Base-by-base conservation (phyloP, 1,284 basidiomycete genomes). In the Phellinidium pouzarii region DNA sequence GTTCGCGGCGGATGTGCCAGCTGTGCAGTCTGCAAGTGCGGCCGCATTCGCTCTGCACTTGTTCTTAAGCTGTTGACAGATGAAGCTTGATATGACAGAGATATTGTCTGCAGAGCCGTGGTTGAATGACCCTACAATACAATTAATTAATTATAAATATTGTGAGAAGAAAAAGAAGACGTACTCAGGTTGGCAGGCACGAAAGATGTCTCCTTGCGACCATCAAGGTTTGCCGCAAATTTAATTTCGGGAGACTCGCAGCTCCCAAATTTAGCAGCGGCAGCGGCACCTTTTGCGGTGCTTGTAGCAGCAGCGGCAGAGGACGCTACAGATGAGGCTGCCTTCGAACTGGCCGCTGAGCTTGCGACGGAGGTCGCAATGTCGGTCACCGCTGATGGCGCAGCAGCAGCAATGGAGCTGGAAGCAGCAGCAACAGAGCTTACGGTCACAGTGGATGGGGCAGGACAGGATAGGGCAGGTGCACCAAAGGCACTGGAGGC, bases 61-160 rank as follows among this genome's bases (percentile, higher is more conserved):
- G 49, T 43, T 44, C 23, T 20, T 20, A 11, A 50, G 40, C 27
- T 19, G 20, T 22, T 50, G 36, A 41, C 49, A 50, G 14, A 50
- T 50, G 38, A 50, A 70, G 59, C 75, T 67, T 17, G 74, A 70
- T 64, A 81, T 79, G 66, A 80, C 77, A 56, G 67, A 68, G 55
- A 78, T 75, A 61, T 73, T 73, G 55, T 80, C 71, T 2, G 78
- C 78, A 11, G 75, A 77, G 22, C 71, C 74, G 58, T 79, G 77
- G 62, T 71, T 68, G 65, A 64, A 79, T 3, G 73, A 76, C 9
- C 57, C 70, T 74, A 58, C 17, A n/a, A 22, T 14, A 19, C 20
- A 23, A 12, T n/a, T 5, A 50, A 44, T 29, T 6, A 49, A 20
- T 26, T 20, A 3, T 20, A 14, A 17, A 4, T 46, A 41, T 11